Evolutionary conservation across 140 eudicot genomes (phyloP), one percentile per base, ranked within the genome.

Genomic region (Oenanthe javanica): DNA sequence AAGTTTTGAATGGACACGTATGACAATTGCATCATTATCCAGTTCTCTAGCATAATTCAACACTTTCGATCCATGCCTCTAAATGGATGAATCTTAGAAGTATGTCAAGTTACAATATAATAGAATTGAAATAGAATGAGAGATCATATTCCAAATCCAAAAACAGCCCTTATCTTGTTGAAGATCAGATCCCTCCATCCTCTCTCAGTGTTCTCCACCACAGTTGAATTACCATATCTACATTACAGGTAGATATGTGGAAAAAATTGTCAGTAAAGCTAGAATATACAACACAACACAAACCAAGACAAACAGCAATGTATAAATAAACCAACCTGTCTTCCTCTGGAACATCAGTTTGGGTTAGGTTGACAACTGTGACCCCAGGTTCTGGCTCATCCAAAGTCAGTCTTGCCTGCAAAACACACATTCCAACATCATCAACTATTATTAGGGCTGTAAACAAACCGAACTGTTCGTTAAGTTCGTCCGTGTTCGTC

Each of bases 151-250:
- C 99, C 97, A 40, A 95, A 95, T 47, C 97, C 97, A 72, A 95
- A 95, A 63, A 92, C 96, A 3, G 93, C 99, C 38, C 97, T 78
- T 72, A 92, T 92, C 86, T 84, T 92, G 86, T 90, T 86, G 83
- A 95, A 94, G 71, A 95, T 95, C 42, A 95, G 89, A 83, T 94
- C 98, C 81, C 94, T 83, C 98, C 98, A 94, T 73, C 98, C 98
- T 80, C 97, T 89, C 87, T 94, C 98, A 0, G 97, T 95, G 74
- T 94, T 94, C 91, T 94, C 98, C 82, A 89, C 96, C 76, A 94
- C 98, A 8, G 98, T 94, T 80, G 96, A 86, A 84, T 94, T 94
- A 10, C 97, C 98, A 50, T 92, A 94, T 80, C 97, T 94, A 88
- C 85, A 87, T 48, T 16, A 27, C 54, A 21, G 12, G 50, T 25